Evolutionary conservation across 192 early-diverging fungal genomes (phyloP).

Genomic region (Backusella luteola): DNA sequence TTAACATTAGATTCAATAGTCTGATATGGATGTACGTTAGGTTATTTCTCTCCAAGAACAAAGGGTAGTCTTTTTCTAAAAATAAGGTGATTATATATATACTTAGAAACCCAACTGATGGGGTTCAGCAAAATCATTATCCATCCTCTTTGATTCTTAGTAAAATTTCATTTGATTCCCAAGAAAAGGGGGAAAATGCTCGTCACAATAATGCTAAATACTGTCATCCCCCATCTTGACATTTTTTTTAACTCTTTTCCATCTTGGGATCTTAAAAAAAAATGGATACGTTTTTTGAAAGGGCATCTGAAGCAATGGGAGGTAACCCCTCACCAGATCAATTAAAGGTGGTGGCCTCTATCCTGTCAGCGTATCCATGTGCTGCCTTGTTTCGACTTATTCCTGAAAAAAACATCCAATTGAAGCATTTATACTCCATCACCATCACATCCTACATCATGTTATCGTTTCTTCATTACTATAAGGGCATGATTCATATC

Average conservation of each 20-base stretch:
- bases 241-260: neutral
- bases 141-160: neutral
- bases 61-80: neutral
- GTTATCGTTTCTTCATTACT: constrained; percentile 55
- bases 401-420: constrained; percentile 38
- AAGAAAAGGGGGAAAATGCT: neutral
- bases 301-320: constrained; percentile 20
- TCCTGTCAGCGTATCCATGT: constrained; percentile 58
- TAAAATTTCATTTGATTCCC: neutral
- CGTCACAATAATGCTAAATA: neutral
- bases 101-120: constrained; percentile 4
- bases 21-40: neutral
- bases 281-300: constrained; percentile 18
- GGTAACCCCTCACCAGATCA: constrained; percentile 50
- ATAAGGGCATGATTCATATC: constrained; percentile 58
- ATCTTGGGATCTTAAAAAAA: neutral
- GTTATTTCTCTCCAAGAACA: neutral
- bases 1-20: no score
- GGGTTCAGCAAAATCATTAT: neutral
- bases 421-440: constrained; percentile 63
- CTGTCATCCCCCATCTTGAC: neutral
- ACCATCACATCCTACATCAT: constrained; percentile 51
- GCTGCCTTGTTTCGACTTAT: constrained; percentile 55
- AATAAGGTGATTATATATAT: neutral
- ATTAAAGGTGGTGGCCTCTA: constrained; percentile 52